Evolutionary conservation across 352 stramenopile species (phyloP), one percentile per base, ranked within the genome.

Genomic region (Pythium rhizo-oryzae): DNA sequence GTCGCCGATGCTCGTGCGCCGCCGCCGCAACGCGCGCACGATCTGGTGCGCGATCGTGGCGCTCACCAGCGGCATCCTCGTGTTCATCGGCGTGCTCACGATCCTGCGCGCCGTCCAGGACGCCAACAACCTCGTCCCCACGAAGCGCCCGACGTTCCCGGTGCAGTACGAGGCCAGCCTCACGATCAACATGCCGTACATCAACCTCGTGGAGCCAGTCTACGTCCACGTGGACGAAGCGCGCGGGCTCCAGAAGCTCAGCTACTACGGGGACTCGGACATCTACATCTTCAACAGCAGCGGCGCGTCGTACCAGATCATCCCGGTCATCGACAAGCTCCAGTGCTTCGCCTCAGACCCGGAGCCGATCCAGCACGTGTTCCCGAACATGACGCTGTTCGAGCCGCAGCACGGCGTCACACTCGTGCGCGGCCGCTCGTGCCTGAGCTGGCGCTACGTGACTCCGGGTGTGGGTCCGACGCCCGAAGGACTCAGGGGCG

Each of bases 131-230:
- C 74, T 93, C 19, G 70, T 81, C 7, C 88, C 88, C 15, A 91
- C 84, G 19, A 85, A 89, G 46, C 78, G 85, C 1, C 87, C 87
- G 9, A 56, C 76, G 8, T 96, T 96, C 59, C 87, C 90, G 21
- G 79, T 64, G n/a, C 85, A 94, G 65, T 97, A 96, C 62, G 87
- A 96, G 73, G 90, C 89, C 59, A 96, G 87, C 25, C 65, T 97
- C 19, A 95, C 83, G 0, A 82, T 97, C 62, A 87, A 92, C 67
- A 93, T 97, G 84, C 88, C 90, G 1, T 97, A 97, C 65, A 94
- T 96, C 54, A 74, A 94, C 64, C 87, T 97, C 64, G 79, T 93
- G 8, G 90, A 97, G 70, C 90, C 90, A 5, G 71, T 97, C 24
- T 95, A 94, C 69, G 88, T 94, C 15, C 86, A 96, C 55, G 76